These are phyloP conservation scores for Acer saccharum DNA, from an alignment of 345 rosid species.

Conservation along the genomic window DNA sequence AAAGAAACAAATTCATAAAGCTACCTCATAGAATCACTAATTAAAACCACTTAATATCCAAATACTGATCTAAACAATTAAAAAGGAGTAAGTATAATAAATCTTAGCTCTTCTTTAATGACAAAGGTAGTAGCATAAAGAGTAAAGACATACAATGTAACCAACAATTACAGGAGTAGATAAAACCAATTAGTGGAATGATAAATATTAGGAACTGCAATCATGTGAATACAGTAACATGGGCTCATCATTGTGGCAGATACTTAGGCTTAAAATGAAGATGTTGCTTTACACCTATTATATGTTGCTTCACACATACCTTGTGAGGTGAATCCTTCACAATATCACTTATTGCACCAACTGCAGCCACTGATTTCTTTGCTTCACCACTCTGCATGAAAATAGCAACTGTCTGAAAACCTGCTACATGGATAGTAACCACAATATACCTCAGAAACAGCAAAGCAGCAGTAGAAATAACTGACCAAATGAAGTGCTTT, in stretches of 20 bases:
- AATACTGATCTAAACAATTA: neutral
- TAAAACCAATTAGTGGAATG: neutral
- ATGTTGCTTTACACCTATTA: neutral
- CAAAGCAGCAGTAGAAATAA: slow-evolving; percentile 36
- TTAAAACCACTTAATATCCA: neutral
- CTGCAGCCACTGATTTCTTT: slow-evolving; percentile 52
- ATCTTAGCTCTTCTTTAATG: slow-evolving; percentile 7
- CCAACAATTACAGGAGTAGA: neutral
- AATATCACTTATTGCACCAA: slow-evolving; percentile 39
- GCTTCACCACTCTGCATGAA: slow-evolving; percentile 95
- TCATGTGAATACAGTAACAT: neutral
- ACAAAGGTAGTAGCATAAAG: neutral
- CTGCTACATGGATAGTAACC: slow-evolving; percentile 89
- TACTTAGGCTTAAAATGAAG: neutral
- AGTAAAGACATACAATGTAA: neutral
- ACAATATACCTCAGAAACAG: slow-evolving; percentile 79
- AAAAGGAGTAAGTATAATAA: neutral
- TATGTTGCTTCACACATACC: slow-evolving; percentile 40
- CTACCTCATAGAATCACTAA: neutral
- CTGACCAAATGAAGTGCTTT: slow-evolving; percentile 17
- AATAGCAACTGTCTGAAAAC: slow-evolving; percentile 99
- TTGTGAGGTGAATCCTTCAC: slow-evolving; percentile 75
- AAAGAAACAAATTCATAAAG: neutral
- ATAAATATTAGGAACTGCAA: neutral
- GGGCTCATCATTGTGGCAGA: neutral